Conservation (phyloP, 2,329 filamentous ascomycete genomes). For the Harringtonia aguacate region DNA sequence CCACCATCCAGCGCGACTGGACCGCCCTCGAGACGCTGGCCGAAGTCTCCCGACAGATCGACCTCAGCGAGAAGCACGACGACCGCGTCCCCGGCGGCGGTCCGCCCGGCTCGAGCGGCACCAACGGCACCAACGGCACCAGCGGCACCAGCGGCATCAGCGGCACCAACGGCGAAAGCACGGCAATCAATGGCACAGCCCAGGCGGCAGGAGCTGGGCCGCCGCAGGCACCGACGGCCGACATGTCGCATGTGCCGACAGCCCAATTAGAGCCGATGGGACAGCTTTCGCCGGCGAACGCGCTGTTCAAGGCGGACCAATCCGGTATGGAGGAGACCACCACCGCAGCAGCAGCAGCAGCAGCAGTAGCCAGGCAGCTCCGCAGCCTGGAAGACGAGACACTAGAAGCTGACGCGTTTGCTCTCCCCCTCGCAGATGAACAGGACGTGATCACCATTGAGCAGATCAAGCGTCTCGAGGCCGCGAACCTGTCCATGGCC, state of each 20-base stretch:
- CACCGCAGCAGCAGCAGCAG: too few relatives aligned
- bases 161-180: background rate
- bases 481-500: conserved; percentile 42
- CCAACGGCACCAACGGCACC: conserved; percentile 20
- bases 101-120: conserved; percentile 24
- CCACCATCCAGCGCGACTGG: conserved; percentile 43
- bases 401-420: background rate
- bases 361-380: too few relatives aligned
- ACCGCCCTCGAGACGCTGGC: conserved; percentile 78
- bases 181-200: background rate
- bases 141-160: conserved; percentile 11
- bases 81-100: conserved; percentile 37
- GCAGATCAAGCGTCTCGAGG: conserved; percentile 37
- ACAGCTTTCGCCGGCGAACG: background rate
- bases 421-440: conserved; percentile 7
- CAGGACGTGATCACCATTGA: conserved; percentile 20
- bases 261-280: background rate
- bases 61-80: conserved; percentile 51
- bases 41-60: conserved; percentile 75
- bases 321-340: background rate
- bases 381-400: too few relatives aligned
- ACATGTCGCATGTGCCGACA: background rate
- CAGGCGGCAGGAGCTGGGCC: background rate
- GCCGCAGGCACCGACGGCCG: background rate
- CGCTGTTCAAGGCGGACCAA: background rate